Conservation (phyloP, 495 filamentous ascomycete species). For the Immersiella caudata region DNA sequence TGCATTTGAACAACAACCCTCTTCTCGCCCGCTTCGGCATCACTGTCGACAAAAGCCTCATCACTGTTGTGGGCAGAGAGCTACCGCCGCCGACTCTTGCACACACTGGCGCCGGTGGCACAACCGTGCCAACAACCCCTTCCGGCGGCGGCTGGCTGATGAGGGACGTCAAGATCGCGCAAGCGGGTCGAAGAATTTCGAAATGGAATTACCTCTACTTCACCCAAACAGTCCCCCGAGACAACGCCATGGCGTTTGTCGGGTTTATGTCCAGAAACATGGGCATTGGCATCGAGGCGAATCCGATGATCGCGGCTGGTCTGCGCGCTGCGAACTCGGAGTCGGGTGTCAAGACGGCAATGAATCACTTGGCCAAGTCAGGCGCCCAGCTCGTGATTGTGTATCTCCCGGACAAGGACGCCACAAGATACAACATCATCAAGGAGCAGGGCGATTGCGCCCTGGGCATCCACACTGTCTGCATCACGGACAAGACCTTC, state of each 20-base stretch:
- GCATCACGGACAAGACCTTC: constrained; percentile 55
- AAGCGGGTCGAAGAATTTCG: constrained; percentile 33
- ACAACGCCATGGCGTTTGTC: background rate
- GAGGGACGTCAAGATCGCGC: constrained; percentile 36
- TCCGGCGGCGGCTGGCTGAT: constrained; percentile 47
- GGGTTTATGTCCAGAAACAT: background rate
- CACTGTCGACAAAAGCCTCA: constrained; percentile 52
- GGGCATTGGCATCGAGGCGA: background rate
- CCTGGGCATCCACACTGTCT: constrained; percentile 67
- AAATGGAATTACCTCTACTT: constrained; percentile 39
- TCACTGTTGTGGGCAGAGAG: constrained; percentile 68
- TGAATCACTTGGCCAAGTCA: constrained; percentile 23
- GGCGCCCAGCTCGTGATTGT: constrained; percentile 59
- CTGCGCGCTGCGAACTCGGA: constrained; percentile 24
- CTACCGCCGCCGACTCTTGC: constrained; percentile 56
- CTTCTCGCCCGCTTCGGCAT: constrained; percentile 58
- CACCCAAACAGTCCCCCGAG: background rate
- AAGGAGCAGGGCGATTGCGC: constrained; percentile 68
- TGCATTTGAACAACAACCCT: constrained; percentile 41
- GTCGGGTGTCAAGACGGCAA: constrained; percentile 35
- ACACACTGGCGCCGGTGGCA: constrained; percentile 45
- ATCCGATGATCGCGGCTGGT: background rate
- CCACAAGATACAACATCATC: constrained; percentile 64
- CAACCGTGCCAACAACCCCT: no score
- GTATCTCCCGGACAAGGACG: constrained; percentile 55